Conservation (phyloP, 164 flowering plant genomes). For the Platanus orientalis region DNA sequence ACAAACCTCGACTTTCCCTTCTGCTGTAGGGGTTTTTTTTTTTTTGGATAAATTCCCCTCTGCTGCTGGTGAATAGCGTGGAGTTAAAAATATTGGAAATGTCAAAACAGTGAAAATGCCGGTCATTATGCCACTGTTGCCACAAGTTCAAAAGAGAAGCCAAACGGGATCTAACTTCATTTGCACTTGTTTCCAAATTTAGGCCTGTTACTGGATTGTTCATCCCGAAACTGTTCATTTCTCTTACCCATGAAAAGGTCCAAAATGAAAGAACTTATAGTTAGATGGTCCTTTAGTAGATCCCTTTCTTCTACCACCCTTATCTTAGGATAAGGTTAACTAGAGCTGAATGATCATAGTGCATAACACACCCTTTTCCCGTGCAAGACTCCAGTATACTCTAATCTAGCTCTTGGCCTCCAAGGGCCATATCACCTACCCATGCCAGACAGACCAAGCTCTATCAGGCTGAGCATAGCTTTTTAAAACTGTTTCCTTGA, state of each 20-base stretch:
- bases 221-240: neutral
- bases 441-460: slow-evolving; percentile 70
- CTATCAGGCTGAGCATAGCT: slow-evolving; percentile 77
- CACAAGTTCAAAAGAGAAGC: slow-evolving; percentile 41
- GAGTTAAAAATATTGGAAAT: slow-evolving; percentile 55
- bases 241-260: neutral
- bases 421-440: slow-evolving; percentile 67
- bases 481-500: slow-evolving; percentile 48
- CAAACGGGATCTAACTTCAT: slow-evolving; percentile 17
- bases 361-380: slow-evolving; percentile 90
- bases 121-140: slow-evolving; percentile 99
- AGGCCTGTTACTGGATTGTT: slow-evolving; percentile 1
- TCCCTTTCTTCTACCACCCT: slow-evolving; percentile 22
- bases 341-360: slow-evolving; percentile 65
- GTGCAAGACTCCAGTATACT: slow-evolving; percentile 65
- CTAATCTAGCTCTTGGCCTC: slow-evolving; percentile 65
- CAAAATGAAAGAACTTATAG: too few relatives aligned
- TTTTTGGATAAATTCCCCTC: too few relatives aligned
- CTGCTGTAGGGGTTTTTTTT: too few relatives aligned
- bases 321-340: slow-evolving; percentile 41
- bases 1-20: too few relatives aligned
- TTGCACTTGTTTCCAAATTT: slow-evolving; percentile 9
- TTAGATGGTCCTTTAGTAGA: slow-evolving; percentile 16
- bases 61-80: slow-evolving; percentile 23
- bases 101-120: slow-evolving; percentile 87